These are phyloP conservation scores for Ophiocordyceps sinensis DNA, from an alignment of 2,329 filamentous ascomycete species.

Conservation along the genomic window DNA sequence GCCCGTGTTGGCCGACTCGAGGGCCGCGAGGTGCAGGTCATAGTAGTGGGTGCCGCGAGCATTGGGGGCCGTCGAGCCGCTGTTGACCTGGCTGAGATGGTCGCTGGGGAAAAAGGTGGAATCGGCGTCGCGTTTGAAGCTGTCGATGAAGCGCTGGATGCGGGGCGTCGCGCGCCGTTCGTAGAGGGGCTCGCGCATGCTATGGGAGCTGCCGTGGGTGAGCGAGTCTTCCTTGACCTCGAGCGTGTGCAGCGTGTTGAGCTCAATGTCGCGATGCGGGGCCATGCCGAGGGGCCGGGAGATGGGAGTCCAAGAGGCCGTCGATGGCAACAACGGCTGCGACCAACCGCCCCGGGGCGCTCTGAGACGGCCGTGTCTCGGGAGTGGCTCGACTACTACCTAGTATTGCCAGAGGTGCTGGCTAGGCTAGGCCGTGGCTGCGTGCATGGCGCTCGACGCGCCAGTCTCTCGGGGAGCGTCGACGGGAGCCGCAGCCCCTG, in stretches of 20 bases:
- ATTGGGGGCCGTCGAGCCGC: not conserved
- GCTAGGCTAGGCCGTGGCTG: too few relatives aligned
- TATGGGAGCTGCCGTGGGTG: conserved; percentile 32
- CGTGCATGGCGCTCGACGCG: too few relatives aligned
- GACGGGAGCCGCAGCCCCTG: too few relatives aligned
- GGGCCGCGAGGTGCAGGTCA: conserved; percentile 41
- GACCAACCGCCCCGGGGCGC: too few relatives aligned
- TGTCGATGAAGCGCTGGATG: conserved; percentile 36
- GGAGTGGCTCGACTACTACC: too few relatives aligned
- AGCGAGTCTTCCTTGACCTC: conserved; percentile 44
- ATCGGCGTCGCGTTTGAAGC: conserved; percentile 47
- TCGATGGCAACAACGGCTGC: too few relatives aligned
- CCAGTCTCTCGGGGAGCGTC: too few relatives aligned
- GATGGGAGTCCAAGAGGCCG: too few relatives aligned
- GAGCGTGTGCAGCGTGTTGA: conserved; percentile 42
- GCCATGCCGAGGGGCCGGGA: conserved; percentile 15
- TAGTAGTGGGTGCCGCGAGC: conserved; percentile 28
- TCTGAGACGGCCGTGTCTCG: too few relatives aligned
- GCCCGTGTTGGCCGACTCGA: conserved; percentile 63
- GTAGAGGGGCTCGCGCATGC: conserved; percentile 35
- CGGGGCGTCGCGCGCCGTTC: conserved; percentile 20
- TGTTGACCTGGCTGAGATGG: conserved; percentile 22
- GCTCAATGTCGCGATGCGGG: conserved; percentile 30
- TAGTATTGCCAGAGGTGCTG: too few relatives aligned
- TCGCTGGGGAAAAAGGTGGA: conserved; percentile 31